Evolutionary conservation across 1,139 yeast genomes (phyloP).

Genomic region (Kurtzmaniella quercitrusa): DNA sequence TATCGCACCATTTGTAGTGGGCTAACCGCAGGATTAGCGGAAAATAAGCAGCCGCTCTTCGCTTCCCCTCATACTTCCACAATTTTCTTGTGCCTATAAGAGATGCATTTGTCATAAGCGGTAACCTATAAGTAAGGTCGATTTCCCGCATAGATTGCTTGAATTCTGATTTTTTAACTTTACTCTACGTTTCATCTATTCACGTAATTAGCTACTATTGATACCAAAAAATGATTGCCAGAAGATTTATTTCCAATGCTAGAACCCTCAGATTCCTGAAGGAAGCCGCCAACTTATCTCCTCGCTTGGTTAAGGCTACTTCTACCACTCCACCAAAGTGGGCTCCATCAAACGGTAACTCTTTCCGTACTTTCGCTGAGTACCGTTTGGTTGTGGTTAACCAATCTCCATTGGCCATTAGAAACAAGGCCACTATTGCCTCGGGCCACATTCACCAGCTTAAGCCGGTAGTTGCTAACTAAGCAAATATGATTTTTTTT

Average conservation of each 20-base stretch:
- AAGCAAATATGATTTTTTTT: neutral
- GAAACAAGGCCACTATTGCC: conserved; percentile 11
- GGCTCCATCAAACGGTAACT: conserved; percentile 35
- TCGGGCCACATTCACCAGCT: neutral
- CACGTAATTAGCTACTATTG: neutral
- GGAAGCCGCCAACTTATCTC: conserved; percentile 21
- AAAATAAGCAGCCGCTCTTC: neutral
- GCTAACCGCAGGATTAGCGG: conserved; percentile 1
- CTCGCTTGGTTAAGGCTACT: conserved; percentile 15
- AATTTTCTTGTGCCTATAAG: neutral
- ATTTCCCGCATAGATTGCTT: neutral
- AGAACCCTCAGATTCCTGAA: conserved; percentile 18
- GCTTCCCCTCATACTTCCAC: neutral
- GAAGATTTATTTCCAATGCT: conserved; percentile 14
- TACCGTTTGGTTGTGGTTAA: conserved; percentile 49
- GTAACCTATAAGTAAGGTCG: neutral
- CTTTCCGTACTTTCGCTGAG: conserved; percentile 53
- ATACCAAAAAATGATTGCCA: conserved; percentile 3
- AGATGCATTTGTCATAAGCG: neutral
- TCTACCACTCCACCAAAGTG: conserved; percentile 22
- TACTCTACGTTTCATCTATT: neutral
- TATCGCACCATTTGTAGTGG: neutral
- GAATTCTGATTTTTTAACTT: neutral
- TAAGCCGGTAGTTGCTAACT: neutral
- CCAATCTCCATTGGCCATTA: conserved; percentile 46